phyloP scores from a whole-genome alignment of 345 rosid genomes.

The Cardamine resedifolia region DNA sequence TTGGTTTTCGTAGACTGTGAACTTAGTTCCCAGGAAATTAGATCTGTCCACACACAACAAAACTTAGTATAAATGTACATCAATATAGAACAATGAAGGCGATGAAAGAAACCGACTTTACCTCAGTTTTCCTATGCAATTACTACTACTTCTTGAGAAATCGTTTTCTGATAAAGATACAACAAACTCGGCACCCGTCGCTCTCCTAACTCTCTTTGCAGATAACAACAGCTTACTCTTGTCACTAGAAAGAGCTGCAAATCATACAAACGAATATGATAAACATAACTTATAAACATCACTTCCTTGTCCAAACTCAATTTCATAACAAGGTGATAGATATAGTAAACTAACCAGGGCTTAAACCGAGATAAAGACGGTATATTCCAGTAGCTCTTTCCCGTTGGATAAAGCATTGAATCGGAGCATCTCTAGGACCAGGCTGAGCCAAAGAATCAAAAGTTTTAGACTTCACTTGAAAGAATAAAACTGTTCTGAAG shows the following conservation, averaged over 20 bases:
- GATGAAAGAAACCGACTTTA: conserved; percentile 12
- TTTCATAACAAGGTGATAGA: not conserved
- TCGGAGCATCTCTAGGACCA: conserved; percentile 77
- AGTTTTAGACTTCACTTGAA: not conserved
- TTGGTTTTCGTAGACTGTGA: conserved; percentile 66
- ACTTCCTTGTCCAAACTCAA: conserved; percentile 11
- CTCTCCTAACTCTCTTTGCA: conserved; percentile 80
- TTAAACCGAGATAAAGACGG: conserved; percentile 71
- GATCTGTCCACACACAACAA: conserved; percentile 57
- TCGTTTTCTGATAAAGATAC: conserved; percentile 66
- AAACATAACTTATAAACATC: not conserved
- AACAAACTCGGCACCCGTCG: conserved; percentile 64
- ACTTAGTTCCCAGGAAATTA: conserved; percentile 89
- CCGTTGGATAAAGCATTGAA: conserved; percentile 86
- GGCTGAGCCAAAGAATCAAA: conserved; percentile 52
- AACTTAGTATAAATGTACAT: not conserved
- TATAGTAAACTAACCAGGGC: conserved; percentile 66
- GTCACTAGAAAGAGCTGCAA: conserved; percentile 69
- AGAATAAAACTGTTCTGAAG: not conserved
- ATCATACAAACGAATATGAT: not conserved
- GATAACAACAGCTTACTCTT: conserved; percentile 72
- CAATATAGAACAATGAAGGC: not conserved
- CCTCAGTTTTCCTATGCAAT: conserved; percentile 76
- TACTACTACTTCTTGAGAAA: conserved; percentile 62
- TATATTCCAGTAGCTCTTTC: conserved; percentile 68